phyloP scores from a whole-genome alignment of 2,329 filamentous ascomycete species.

The Ophiostoma sp. region DNA sequence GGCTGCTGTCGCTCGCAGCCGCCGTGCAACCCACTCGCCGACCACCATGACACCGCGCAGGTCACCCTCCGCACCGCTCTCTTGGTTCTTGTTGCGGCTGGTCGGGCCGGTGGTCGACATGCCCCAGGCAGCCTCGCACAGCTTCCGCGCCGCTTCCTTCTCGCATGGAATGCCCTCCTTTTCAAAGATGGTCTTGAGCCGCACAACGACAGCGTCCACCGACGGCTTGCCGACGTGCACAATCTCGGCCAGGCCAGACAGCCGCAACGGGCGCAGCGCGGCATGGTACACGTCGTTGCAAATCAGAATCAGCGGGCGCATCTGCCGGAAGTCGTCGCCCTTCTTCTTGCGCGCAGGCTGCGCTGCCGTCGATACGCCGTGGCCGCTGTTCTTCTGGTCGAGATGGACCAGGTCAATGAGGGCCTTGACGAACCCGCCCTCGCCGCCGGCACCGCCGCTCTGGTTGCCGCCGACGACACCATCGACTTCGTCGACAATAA shows the following conservation, averaged over 20 bases:
- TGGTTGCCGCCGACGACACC: constrained; percentile 80
- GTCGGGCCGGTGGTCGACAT: constrained; percentile 64
- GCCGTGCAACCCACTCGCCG: constrained; percentile 77
- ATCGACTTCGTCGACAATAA: constrained; percentile 94
- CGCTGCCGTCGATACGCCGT: not conserved
- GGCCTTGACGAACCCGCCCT: constrained; percentile 93
- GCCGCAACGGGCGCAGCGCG: constrained; percentile 77
- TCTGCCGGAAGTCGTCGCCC: constrained; percentile 77
- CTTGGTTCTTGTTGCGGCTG: constrained; percentile 56
- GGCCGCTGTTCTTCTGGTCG: constrained; percentile 70
- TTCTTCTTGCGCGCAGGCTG: constrained; percentile 42
- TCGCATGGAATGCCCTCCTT: constrained; percentile 87
- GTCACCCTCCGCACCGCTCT: constrained; percentile 65
- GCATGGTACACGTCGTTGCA: constrained; percentile 97
- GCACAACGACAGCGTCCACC: constrained; percentile 74
- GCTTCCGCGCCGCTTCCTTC: constrained; percentile 76
- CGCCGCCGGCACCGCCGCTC: constrained; percentile 77
- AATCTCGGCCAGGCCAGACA: constrained; percentile 78
- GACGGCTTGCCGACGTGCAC: constrained; percentile 87
- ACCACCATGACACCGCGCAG: constrained; percentile 80
- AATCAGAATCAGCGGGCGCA: constrained; percentile 85
- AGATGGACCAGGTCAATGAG: constrained; percentile 82
- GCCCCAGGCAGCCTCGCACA: constrained; percentile 80
- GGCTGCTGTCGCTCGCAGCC: constrained; percentile 50
- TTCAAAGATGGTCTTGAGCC: constrained; percentile 78